Evolutionary conservation across 441 rosid species (phyloP).

Genomic region (Gossypium gossypioides): DNA sequence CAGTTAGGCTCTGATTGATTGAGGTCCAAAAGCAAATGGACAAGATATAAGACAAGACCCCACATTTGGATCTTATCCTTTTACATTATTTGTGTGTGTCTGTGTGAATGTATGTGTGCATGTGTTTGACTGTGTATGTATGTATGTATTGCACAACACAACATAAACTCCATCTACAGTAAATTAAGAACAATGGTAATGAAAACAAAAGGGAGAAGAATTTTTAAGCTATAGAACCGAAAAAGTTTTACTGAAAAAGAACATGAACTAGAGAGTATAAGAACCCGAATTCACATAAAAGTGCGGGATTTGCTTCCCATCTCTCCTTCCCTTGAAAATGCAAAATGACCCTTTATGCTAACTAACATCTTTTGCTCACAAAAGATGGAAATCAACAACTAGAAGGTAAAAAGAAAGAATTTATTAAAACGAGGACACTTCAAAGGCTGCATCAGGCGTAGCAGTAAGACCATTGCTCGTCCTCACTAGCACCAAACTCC

Average conservation of each 20-base stretch:
- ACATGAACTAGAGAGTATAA: conserved; percentile 20
- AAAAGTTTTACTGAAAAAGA: conserved; percentile 10
- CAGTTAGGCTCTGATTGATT: neutral
- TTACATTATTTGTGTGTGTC: too few species aligned
- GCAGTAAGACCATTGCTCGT: conserved; percentile 64
- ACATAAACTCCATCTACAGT: neutral
- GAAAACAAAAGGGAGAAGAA: too few species aligned
- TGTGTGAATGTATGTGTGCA: too few species aligned
- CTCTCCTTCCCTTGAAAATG: conserved; percentile 20
- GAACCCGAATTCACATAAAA: conserved; percentile 34
- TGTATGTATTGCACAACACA: neutral
- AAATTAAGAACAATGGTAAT: too few species aligned
- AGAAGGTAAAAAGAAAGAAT: neutral
- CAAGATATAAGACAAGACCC: neutral
- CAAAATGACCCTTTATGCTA: conserved; percentile 18
- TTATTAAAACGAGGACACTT: conserved; percentile 20
- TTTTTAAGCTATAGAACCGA: conserved; percentile 2
- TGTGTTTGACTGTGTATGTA: too few species aligned
- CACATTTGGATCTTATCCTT: too few species aligned
- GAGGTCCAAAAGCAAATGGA: neutral
- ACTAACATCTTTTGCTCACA: conserved; percentile 18
- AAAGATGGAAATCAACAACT: conserved; percentile 1
- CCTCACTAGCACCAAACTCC: conserved; percentile 36
- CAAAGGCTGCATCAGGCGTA: conserved; percentile 33
- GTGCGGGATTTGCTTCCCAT: conserved; percentile 26